Evolutionary conservation across 2,329 filamentous ascomycete species (phyloP).

Genomic region (Fusarium begoniae): DNA sequence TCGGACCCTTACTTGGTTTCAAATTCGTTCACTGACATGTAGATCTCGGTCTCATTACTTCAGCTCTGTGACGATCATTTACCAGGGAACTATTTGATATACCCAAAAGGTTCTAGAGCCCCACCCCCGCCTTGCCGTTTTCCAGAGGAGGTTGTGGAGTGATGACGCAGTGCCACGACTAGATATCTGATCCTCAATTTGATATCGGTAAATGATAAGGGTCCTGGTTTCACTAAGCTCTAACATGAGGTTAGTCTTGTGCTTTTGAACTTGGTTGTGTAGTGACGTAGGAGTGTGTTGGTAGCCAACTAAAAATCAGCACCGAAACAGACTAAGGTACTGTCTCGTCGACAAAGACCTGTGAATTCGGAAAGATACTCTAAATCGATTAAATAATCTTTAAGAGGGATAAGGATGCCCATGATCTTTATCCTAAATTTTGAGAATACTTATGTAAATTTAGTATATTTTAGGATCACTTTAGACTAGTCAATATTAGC

Average conservation of each 20-base stretch:
- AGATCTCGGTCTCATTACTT: not conserved
- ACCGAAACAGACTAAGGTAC: accelerated
- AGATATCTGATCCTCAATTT: not conserved
- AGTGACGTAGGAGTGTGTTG: not conserved
- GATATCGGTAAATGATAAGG: not conserved
- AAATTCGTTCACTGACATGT: not conserved
- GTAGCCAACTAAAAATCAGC: not conserved
- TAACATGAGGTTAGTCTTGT: not conserved
- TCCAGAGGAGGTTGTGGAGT: not conserved
- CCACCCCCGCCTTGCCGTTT: not conserved
- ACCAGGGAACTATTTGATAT: not conserved
- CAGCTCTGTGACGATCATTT: not conserved
- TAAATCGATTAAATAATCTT: accelerated
- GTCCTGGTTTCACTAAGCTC: not conserved
- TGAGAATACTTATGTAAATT: not conserved
- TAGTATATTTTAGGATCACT: too few species aligned
- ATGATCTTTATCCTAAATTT: accelerated
- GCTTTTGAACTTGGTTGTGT: not conserved
- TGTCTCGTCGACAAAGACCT: accelerated
- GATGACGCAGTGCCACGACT: not conserved
- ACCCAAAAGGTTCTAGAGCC: not conserved
- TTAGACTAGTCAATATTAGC: not conserved
- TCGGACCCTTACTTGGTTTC: not conserved
- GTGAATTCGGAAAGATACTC: not conserved
- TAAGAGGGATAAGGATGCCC: accelerated